Conservation (phyloP, 352 stramenopile species). For the Phytopythium litorale region DNA sequence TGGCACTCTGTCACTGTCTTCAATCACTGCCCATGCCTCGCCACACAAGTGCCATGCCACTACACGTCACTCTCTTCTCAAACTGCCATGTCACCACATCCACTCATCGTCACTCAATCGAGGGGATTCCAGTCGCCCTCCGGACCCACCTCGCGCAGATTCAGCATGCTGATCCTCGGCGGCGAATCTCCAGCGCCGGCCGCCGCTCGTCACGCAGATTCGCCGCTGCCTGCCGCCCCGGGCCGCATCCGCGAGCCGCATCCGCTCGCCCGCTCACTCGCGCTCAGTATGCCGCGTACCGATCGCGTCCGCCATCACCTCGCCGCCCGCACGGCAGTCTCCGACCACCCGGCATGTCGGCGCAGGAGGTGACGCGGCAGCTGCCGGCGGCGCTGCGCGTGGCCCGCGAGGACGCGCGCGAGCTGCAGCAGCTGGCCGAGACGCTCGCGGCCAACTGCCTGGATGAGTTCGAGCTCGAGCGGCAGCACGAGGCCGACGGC, state of each 20-base stretch:
- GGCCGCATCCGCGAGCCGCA: not conserved
- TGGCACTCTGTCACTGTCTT: too few species aligned
- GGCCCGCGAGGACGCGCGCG: conserved; percentile 13
- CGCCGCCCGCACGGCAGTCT: too few species aligned
- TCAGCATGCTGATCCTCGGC: not conserved
- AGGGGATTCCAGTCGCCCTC: not conserved
- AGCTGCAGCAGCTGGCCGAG: conserved; percentile 15
- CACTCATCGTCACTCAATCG: not conserved
- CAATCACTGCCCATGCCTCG: too few species aligned
- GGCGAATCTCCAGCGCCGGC: not conserved
- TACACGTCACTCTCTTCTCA: too few species aligned
- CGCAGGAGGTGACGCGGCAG: conserved; percentile 6
- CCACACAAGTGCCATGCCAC: too few species aligned
- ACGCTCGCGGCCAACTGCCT: conserved; percentile 16
- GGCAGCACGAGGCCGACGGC: not conserved
- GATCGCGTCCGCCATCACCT: too few species aligned
- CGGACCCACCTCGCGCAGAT: not conserved
- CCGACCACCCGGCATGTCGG: not conserved
- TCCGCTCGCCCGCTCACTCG: not conserved
- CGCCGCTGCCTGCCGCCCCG: not conserved
- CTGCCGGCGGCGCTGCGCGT: conserved; percentile 16
- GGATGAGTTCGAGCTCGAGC: conserved; percentile 16
- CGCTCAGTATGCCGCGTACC: not conserved
- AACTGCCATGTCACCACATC: too few species aligned
- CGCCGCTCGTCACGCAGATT: not conserved